phyloP scores from a whole-genome alignment of 2,329 filamentous ascomycete genomes.

The Pseudogymnoascus sp. region DNA sequence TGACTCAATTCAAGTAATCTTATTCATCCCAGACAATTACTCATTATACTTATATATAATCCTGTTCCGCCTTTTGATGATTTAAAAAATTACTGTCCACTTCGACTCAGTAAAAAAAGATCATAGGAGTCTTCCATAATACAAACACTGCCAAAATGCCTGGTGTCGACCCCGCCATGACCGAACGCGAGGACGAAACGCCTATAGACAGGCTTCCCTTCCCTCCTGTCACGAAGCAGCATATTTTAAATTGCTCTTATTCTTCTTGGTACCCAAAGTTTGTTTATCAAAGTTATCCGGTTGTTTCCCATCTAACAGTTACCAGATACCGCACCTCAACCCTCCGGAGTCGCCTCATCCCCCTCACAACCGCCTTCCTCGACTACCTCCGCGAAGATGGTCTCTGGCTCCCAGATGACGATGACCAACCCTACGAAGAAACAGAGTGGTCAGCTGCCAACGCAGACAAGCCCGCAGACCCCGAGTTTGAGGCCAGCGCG shows the following conservation, averaged over 20 bases:
- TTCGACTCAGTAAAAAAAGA: background rate
- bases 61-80: background rate
- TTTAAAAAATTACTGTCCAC: background rate
- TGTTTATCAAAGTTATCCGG: conserved; percentile 16
- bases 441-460: conserved; percentile 33
- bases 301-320: background rate
- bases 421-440: conserved; percentile 21
- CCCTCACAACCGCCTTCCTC: conserved; percentile 66
- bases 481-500: conserved; percentile 13
- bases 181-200: conserved; percentile 13
- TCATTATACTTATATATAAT: background rate
- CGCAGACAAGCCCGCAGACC: conserved; percentile 36
- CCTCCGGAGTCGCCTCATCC: conserved; percentile 78
- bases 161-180: conserved; percentile 3
- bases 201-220: conserved; percentile 51
- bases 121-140: background rate
- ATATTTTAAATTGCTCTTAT: conserved; percentile 92
- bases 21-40: background rate
- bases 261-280: conserved; percentile 81
- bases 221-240: conserved; percentile 72
- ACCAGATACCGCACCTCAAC: conserved; percentile 67
- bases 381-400: conserved; percentile 86
- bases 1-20: conserved; percentile 5
- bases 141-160: conserved; percentile 3
- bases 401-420: conserved; percentile 70